Evolutionary conservation across 2,329 filamentous ascomycete genomes (phyloP), one percentile per base, ranked within the genome.

Genomic region (Fragosphaeria purpurea): DNA sequence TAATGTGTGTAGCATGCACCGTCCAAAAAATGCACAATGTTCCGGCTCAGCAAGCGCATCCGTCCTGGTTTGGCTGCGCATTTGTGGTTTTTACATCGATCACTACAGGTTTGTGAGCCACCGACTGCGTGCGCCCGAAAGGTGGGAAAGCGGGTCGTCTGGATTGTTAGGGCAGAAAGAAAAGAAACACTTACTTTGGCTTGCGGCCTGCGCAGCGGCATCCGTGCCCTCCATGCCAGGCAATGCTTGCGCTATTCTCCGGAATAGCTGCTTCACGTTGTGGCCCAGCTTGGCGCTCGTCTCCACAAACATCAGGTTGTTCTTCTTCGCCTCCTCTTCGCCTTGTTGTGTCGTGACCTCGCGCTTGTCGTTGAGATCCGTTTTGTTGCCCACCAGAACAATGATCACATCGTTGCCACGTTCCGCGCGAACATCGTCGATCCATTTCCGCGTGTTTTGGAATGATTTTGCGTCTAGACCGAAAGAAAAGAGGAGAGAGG

Each of bases 391-490:
- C 40, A 98, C 94, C 44, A 98, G 74, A 44, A 98, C 93, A 62
- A 98, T 97, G 62, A 98, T 98, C 54, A 98, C 94, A 70, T 98
- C 93, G 74, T 95, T 95, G 47, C 93, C 93, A 63, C 93, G 82
- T 74, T 98, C 93, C 47, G 90, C 91, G 55, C 93, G 82, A 52
- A 98, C 93, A 65, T 98, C 93, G 65, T 98, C 93, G 58, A 98
- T 95, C 93, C 94, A 98, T 77, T 98, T 98, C 64, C 90, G 83
- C 50, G 93, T 98, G 71, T 98, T 96, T 67, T 96, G 86, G 75
- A 98, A 98, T 31, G 89, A 95, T 71, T 97, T 96, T 57, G 86
- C 85, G 68, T 93, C 83, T 87, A 8, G 8, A 31, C 13, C 12
- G 33, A 22, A 37, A 8, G 34, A 12, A 37, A 37, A 33, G 7